phyloP scores from a whole-genome alignment of 2,329 filamentous ascomycete species.

The Ophiostoma piceae region DNA sequence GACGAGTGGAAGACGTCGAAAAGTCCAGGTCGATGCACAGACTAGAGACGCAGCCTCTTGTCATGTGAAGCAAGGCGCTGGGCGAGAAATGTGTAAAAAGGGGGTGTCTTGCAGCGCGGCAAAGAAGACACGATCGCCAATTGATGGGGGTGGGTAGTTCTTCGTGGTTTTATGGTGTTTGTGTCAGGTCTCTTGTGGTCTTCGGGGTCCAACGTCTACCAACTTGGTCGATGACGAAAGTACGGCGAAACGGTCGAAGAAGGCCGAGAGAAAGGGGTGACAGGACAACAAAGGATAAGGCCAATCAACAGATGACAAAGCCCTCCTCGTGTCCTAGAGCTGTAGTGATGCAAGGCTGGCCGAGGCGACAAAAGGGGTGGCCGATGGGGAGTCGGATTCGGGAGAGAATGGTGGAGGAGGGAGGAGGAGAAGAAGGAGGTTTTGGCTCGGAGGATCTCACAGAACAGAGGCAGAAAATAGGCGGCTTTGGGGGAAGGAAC shows the following conservation, averaged over 20 bases:
- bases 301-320: neutral
- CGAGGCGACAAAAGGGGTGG: constrained; percentile 5
- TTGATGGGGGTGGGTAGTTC: constrained; percentile 3
- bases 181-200: neutral
- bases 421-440: neutral
- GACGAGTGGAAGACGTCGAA: neutral
- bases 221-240: neutral
- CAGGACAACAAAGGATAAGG: neutral
- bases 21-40: neutral
- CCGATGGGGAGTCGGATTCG: neutral
- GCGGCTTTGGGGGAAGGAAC: neutral
- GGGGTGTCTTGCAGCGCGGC: constrained; percentile 7
- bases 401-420: constrained; percentile 5
- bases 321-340: neutral
- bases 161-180: too few species aligned
- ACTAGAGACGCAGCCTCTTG: constrained; percentile 6
- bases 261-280: neutral
- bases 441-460: neutral
- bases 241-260: neutral
- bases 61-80: neutral
- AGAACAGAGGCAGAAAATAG: neutral
- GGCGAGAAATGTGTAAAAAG: constrained; percentile 2
- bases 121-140: constrained; percentile 12
- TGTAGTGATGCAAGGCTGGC: constrained; percentile 11
- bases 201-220: neutral